phyloP scores from a whole-genome alignment of 208 protist genomes.

The Leishmania mexicana region DNA sequence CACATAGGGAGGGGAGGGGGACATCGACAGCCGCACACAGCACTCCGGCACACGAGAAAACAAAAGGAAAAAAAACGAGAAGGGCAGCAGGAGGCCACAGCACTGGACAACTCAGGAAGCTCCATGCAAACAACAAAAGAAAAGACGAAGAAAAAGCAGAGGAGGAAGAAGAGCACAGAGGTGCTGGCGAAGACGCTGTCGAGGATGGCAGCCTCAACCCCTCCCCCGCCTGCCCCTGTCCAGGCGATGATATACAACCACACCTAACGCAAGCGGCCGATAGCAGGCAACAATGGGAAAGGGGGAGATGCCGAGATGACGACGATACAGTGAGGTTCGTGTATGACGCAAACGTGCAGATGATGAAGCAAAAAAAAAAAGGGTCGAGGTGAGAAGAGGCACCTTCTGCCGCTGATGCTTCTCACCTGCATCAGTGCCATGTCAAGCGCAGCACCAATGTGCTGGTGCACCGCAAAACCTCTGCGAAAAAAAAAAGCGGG shows the following conservation, averaged over 20 bases:
- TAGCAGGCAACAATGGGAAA: background rate
- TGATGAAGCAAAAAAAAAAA: too few relatives aligned
- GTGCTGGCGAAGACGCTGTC: background rate
- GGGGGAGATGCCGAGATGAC: background rate
- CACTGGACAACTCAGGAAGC: background rate
- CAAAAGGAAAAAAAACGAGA: background rate
- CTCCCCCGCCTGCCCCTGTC: background rate
- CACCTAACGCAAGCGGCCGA: background rate
- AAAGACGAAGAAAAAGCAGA: background rate
- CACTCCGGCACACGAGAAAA: too few relatives aligned
- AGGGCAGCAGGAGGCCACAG: background rate
- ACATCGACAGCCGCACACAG: background rate
- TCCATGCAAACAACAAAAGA: background rate
- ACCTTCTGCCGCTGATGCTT: too few relatives aligned
- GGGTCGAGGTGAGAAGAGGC: too few relatives aligned
- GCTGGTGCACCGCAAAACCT: too few relatives aligned
- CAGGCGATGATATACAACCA: background rate
- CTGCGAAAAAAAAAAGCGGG: background rate
- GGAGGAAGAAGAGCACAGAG: background rate
- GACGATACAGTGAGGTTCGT: background rate
- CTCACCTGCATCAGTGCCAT: too few relatives aligned
- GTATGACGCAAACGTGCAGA: background rate
- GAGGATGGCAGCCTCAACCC: background rate
- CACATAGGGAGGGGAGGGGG: background rate
- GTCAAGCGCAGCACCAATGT: background rate